Percentiles rank a stretch among this genome's conserved stretches.
These are phyloP conservation scores for Cerioporus squamosus DNA, from an alignment of 1,284 basidiomycete genomes.

Conservation along the genomic window DNA sequence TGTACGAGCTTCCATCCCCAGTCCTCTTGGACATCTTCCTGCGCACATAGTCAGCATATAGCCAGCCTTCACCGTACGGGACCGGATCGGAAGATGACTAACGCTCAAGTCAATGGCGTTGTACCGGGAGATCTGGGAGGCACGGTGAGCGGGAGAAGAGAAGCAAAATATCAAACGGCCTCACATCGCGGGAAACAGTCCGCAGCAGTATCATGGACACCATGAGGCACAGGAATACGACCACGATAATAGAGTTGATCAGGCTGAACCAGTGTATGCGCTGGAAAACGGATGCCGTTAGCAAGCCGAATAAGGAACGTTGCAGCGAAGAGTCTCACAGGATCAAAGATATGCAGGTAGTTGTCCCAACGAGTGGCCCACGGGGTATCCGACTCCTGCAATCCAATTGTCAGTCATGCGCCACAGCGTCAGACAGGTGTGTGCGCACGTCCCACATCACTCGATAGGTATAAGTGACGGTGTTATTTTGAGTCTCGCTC, in stretches of 20 bases:
- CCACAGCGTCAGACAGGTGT: not conserved
- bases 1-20: conserved; percentile 99
- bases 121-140: conserved; percentile 86
- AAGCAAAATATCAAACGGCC: conserved; percentile 47
- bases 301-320: not conserved
- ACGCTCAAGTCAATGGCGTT: conserved; percentile 93
- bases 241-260: conserved; percentile 92
- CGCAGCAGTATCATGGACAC: conserved; percentile 90
- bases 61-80: not conserved
- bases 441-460: conserved; percentile 81
- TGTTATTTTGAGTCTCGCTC: conserved; percentile 63
- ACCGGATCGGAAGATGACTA: conserved; percentile 30
- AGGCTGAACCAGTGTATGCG: conserved; percentile 92
- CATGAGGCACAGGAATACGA: conserved; percentile 91
- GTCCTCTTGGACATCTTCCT: conserved; percentile 98
- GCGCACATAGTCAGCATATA: conserved; percentile 14
- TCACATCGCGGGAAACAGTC: conserved; percentile 86
- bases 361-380: conserved; percentile 98
- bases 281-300: conserved; percentile 18
- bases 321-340: conserved; percentile 32
- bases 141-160: conserved; percentile 28
- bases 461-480: conserved; percentile 89
- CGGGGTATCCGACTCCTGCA: conserved; percentile 80
- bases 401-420: not conserved
- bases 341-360: conserved; percentile 85